Evolutionary conservation across 2,329 filamentous ascomycete species (phyloP).

Genomic region (Pyrenochaeta sp.): DNA sequence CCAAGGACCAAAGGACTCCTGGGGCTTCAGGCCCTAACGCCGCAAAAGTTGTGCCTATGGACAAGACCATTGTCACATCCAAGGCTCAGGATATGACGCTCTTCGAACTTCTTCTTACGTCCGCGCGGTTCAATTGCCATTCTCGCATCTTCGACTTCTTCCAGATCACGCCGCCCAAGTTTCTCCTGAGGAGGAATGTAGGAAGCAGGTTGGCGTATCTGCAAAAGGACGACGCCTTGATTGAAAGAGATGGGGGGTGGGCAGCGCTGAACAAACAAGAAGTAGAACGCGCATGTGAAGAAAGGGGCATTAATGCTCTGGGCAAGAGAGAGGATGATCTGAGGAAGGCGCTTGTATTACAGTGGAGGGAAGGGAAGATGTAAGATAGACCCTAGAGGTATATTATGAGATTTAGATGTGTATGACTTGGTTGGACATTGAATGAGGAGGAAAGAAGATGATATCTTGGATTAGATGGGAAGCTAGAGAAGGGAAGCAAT

Average conservation of each 20-base stretch:
- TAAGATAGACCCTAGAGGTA: neutral
- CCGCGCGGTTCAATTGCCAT: slow-evolving; percentile 34
- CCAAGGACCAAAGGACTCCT: slow-evolving; percentile 14
- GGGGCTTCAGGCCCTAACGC: no score
- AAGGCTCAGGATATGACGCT: slow-evolving; percentile 15
- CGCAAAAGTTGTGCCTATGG: neutral
- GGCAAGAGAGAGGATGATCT: slow-evolving; percentile 39
- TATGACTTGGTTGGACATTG: no score
- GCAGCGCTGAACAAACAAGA: slow-evolving; percentile 68
- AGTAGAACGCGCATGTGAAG: slow-evolving; percentile 73
- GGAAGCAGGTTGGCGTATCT: slow-evolving; percentile 68
- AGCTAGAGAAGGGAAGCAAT: no score
- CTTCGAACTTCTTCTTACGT: slow-evolving; percentile 28
- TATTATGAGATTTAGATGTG: no score
- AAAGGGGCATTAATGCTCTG: slow-evolving; percentile 51
- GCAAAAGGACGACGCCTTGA: slow-evolving; percentile 73
- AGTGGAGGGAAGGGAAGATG: neutral
- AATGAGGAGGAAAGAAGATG: no score
- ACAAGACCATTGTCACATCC: slow-evolving; percentile 1
- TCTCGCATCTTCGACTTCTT: slow-evolving; percentile 50
- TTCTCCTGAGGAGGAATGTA: slow-evolving; percentile 65
- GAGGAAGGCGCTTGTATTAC: slow-evolving; percentile 28
- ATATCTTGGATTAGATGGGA: no score
- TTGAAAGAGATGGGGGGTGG: slow-evolving; percentile 70
- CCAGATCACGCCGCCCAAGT: slow-evolving; percentile 52